Evolutionary conservation across 2,329 filamentous ascomycete genomes (phyloP), one percentile per base, ranked within the genome.

Genomic region (Aureobasidium sp.): DNA sequence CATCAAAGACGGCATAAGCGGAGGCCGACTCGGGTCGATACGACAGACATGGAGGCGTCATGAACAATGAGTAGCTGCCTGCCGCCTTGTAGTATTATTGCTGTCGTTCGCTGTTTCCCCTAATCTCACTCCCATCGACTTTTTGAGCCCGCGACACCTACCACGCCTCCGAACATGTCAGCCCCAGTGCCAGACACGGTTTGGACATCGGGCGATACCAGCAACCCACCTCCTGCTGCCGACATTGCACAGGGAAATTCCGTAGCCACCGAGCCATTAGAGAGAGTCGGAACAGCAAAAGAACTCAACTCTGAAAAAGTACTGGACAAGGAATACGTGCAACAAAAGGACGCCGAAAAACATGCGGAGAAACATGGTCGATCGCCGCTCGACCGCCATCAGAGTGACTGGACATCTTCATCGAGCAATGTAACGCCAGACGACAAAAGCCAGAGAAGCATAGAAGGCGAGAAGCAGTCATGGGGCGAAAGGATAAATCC

Each of bases 401-500:
- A 68, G 59, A 78, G 75, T 67, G 71, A 70, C 59, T 77, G 75
- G 75, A 77, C 76, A 53, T 71, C 69, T 25, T 70, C 69, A 23
- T 68, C 70, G 15, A 77, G 76, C 16, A 74, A 70, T 11, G 75
- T 70, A 38, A 79, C 76, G 61, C 71, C 72, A 38, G 73, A 71
- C 45, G 73, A 59, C 54, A 69, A 64, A 66, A 71, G 38, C 53
- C 69, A 54, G 38, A 58, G 62, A 68, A 72, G 55, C 63, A 68
- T 53, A 45, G 70, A 47, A 66, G 71, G 36, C 51, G 72, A 76
- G 60, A 80, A 85, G 74, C 88, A 84, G 71, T 84, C 87, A 75
- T 93, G 91, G 89, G 86, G 89, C 75, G 87, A 87, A 73, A 87
- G 70, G 48, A 65, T 82, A 16, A 85, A 85, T 66, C 80, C 83